Evolutionary conservation across 345 rosid species (phyloP).

Genomic region (Chamaenerion angustifolium): DNA sequence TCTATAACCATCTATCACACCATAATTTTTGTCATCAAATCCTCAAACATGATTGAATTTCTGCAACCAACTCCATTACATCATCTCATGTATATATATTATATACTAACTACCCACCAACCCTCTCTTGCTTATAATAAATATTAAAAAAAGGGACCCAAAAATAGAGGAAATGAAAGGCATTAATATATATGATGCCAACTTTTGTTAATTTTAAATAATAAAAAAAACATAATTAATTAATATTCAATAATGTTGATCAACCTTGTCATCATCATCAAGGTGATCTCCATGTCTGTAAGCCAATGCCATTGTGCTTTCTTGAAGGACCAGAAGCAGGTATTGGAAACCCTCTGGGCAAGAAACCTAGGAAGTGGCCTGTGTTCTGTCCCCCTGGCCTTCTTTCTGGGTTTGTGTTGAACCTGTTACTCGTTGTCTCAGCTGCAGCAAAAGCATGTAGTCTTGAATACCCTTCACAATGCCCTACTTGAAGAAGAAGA

Average conservation of each 20-base stretch:
- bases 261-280: constrained; percentile 8
- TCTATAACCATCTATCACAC: no score
- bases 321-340: constrained; percentile 91
- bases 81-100: no score
- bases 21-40: no score
- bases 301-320: constrained; percentile 78
- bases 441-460: no score
- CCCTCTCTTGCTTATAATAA: no score
- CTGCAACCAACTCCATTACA: no score
- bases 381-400: background rate
- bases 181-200: no score
- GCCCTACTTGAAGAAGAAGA: background rate
- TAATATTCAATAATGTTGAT: no score
- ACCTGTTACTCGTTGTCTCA: background rate
- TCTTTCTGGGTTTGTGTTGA: background rate
- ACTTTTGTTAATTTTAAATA: background rate
- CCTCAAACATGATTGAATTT: no score
- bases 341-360: constrained; percentile 70
- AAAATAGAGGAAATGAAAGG: no score
- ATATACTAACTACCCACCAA: no score
- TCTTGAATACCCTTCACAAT: constrained; percentile 4
- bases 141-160: no score
- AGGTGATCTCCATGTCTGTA: constrained; percentile 46
- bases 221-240: background rate
- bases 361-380: constrained; percentile 56